Evolutionary conservation across 1,139 yeast species (phyloP).

Genomic region (Geotrichum citri-aurantii): DNA sequence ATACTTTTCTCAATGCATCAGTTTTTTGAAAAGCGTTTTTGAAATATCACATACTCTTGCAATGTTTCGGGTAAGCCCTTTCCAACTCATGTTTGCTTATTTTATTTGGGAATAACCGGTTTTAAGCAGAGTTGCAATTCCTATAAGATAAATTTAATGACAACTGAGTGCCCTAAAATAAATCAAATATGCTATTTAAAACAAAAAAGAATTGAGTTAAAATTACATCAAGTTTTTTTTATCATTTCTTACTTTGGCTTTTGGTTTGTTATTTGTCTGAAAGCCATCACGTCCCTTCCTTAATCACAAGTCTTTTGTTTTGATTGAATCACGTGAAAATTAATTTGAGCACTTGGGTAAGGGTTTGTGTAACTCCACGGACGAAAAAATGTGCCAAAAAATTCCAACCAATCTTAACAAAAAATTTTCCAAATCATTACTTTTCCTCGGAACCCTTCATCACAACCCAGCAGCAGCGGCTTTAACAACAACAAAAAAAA

Average conservation of each 20-base stretch:
- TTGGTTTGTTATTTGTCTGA: not conserved
- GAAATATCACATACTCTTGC: slow-evolving; percentile 45
- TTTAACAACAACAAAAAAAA: not conserved
- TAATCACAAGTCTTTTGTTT: not conserved
- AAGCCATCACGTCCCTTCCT: not conserved
- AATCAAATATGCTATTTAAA: no score
- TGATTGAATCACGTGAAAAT: not conserved
- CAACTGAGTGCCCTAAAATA: no score
- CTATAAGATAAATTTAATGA: not conserved
- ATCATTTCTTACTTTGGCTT: not conserved
- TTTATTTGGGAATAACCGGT: no score
- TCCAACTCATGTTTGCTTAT: slow-evolving; percentile 63
- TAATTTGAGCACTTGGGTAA: not conserved
- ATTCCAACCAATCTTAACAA: not conserved
- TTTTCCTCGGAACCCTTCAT: not conserved
- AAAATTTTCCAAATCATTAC: not conserved
- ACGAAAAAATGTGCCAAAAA: not conserved
- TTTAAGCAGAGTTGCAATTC: not conserved
- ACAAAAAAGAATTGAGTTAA: no score
- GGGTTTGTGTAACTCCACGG: not conserved
- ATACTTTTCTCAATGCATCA: no score
- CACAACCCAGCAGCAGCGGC: not conserved
- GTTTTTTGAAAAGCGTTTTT: no score
- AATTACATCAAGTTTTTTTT: no score
- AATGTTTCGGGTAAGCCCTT: slow-evolving; percentile 82